Evolutionary conservation across 2,329 filamentous ascomycete genomes (phyloP).

Genomic region (Fonsecaea monophora): DNA sequence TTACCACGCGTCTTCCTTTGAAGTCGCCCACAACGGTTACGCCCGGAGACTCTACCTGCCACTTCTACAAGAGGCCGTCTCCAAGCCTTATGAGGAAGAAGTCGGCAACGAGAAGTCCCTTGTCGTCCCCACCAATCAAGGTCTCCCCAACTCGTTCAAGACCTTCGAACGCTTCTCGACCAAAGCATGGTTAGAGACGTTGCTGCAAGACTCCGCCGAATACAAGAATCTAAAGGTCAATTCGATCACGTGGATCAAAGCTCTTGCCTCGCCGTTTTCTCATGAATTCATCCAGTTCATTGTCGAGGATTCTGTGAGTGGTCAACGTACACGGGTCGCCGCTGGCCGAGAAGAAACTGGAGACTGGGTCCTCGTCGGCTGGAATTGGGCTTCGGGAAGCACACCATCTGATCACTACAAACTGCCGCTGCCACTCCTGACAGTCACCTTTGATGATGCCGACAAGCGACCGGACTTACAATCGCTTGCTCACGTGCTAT

Average conservation of each 20-base stretch:
- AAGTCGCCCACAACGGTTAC: conserved; percentile 7
- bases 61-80: neutral
- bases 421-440: conserved; percentile 35
- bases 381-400: conserved; percentile 30
- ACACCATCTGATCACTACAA: conserved; percentile 34
- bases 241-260: conserved; percentile 39
- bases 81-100: neutral
- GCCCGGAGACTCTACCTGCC: conserved; percentile 3
- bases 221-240: conserved; percentile 25
- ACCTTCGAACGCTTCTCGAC: conserved; percentile 28
- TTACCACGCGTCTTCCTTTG: conserved; percentile 34
- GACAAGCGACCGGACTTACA: conserved; percentile 20
- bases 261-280: conserved; percentile 37
- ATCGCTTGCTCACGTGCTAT: conserved; percentile 27
- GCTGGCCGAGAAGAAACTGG: conserved; percentile 35
- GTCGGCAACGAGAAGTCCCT: neutral
- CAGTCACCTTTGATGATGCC: conserved; percentile 28
- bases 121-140: neutral
- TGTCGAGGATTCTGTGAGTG: conserved; percentile 28
- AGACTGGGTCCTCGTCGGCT: conserved; percentile 34
- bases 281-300: conserved; percentile 39
- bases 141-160: conserved; percentile 18
- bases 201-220: conserved; percentile 9
- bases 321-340: conserved; percentile 28
- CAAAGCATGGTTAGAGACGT: conserved; percentile 17